These are phyloP conservation scores for Hymenoscyphus infarciens DNA, from an alignment of 2,329 filamentous ascomycete genomes.

Conservation along the genomic window DNA sequence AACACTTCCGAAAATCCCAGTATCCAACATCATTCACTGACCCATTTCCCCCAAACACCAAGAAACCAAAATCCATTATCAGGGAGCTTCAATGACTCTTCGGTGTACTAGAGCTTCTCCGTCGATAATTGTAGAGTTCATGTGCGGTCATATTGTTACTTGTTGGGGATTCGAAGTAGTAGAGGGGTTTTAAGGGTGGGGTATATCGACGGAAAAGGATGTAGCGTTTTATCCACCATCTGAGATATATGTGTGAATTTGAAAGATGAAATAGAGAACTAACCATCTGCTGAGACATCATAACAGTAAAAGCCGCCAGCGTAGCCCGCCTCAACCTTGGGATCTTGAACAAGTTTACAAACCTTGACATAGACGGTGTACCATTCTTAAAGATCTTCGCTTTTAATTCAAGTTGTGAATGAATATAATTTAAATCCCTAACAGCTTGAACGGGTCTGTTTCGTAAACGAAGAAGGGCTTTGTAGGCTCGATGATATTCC, in stretches of 20 bases:
- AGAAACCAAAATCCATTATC: no score
- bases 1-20: no score
- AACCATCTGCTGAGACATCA: constrained; percentile 60
- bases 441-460: constrained; percentile 55
- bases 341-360: constrained; percentile 63
- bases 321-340: constrained; percentile 62
- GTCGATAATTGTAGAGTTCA: neutral
- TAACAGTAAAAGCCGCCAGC: constrained; percentile 65
- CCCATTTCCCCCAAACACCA: no score
- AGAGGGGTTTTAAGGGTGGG: constrained; percentile 46
- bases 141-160: neutral
- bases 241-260: no score
- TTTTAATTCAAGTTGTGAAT: constrained; percentile 61
- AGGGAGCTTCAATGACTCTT: neutral
- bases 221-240: constrained; percentile 20
- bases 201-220: constrained; percentile 36
- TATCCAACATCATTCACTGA: no score
- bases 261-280: neutral
- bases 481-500: constrained; percentile 57
- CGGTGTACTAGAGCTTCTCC: neutral
- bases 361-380: constrained; percentile 49
- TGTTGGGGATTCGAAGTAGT: constrained; percentile 41
- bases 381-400: constrained; percentile 14
- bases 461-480: constrained; percentile 49
- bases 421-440: constrained; percentile 61